phyloP scores from a whole-genome alignment of 306 rosid genomes.

The Argentina anserina region DNA sequence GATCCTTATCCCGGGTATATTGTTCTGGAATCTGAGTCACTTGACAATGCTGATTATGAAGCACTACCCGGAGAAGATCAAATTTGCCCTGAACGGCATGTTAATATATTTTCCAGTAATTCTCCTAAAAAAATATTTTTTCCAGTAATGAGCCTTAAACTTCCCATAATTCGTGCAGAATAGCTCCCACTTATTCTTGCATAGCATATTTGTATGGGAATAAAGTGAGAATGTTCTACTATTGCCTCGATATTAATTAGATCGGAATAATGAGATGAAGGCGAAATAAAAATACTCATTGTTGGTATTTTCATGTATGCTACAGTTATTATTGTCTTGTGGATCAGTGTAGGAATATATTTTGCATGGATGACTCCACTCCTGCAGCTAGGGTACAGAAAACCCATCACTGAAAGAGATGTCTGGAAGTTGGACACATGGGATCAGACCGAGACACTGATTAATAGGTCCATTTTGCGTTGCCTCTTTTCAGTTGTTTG shows the following conservation, averaged over 20 bases:
- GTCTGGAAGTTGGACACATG: conserved; percentile 86
- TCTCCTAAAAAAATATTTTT: no score
- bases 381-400: conserved; percentile 70
- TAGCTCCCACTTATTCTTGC: background rate
- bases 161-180: background rate
- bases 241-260: background rate
- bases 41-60: conserved; percentile 58
- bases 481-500: conserved; percentile 16
- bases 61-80: conserved; percentile 58
- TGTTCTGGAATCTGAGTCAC: conserved; percentile 37
- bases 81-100: conserved; percentile 69
- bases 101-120: conserved; percentile 62
- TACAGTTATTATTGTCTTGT: conserved; percentile 18
- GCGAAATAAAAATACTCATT: no score
- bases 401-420: conserved; percentile 69
- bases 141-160: conserved; percentile 54
- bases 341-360: conserved; percentile 45
- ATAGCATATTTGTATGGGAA: background rate
- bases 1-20: conserved; percentile 60
- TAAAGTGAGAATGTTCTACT: background rate
- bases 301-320: no score
- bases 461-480: conserved; percentile 39
- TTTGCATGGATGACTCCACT: conserved; percentile 90
- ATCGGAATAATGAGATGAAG: no score
- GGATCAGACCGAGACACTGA: conserved; percentile 65